Evolutionary conservation across 106 monocot genomes (phyloP).

Genomic region (Amphibolis antarctica): DNA sequence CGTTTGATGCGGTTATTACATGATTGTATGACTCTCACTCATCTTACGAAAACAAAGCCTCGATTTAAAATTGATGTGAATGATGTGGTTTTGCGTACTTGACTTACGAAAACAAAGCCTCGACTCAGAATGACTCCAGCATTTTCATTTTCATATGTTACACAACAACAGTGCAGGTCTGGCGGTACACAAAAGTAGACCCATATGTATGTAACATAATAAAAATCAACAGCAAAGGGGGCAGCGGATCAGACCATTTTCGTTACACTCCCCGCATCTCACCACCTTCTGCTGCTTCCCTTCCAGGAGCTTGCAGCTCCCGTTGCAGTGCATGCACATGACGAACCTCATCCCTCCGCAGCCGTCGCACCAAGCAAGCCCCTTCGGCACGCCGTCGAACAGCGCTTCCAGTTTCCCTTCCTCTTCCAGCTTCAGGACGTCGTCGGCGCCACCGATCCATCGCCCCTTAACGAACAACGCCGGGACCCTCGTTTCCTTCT

Average conservation of each 20-base stretch:
- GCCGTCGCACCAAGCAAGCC: conserved; percentile 31
- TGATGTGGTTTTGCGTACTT: no score
- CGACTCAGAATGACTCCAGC: no score
- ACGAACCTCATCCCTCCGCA: conserved; percentile 78
- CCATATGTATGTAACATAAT: no score
- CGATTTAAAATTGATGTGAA: no score
- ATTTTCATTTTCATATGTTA: no score
- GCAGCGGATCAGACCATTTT: conserved; percentile 85
- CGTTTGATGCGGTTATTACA: background rate
- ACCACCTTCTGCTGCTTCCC: conserved; percentile 39
- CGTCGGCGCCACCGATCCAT: conserved; percentile 51
- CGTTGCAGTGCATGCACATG: conserved; percentile 74
- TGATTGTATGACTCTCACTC: no score
- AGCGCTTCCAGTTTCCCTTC: conserved; percentile 50
- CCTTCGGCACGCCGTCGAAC: conserved; percentile 53
- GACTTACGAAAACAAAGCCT: no score
- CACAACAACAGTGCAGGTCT: no score
- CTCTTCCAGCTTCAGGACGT: conserved; percentile 59
- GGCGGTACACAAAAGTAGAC: no score
- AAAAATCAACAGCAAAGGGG: conserved; percentile 36
- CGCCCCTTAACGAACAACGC: conserved; percentile 66
- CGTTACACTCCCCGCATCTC: conserved; percentile 72
- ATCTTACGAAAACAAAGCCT: no score
- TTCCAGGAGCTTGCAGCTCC: conserved; percentile 73
- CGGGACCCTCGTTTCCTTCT: conserved; percentile 38